These are phyloP conservation scores for Cryptomeria japonica DNA, from an alignment of 75 land plant genomes.

Conservation along the genomic window DNA sequence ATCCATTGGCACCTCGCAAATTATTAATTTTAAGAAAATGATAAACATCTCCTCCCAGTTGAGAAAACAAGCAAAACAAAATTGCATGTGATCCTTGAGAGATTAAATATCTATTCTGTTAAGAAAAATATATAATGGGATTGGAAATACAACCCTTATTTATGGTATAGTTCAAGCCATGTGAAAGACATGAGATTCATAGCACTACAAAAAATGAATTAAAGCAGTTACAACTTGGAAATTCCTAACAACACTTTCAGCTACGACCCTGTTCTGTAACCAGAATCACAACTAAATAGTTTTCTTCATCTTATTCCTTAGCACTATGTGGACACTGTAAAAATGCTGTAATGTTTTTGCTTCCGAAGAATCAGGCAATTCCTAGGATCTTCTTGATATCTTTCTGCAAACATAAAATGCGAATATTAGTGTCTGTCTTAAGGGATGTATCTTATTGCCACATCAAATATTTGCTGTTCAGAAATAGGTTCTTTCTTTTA, in stretches of 20 bases:
- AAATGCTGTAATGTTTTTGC: not conserved
- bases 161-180: not conserved
- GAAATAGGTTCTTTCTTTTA: not conserved
- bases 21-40: not conserved
- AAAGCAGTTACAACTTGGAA: not conserved
- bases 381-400: slow-evolving; percentile 43
- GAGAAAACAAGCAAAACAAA: not conserved
- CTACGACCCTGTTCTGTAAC: not conserved
- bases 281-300: not conserved
- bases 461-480: not conserved
- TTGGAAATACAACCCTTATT: not conserved
- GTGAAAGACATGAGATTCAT: not conserved
- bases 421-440: not conserved
- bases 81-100: not conserved
- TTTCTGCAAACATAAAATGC: slow-evolving; percentile 31
- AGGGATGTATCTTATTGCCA: not conserved
- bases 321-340: not conserved
- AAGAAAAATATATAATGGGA: not conserved
- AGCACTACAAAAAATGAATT: not conserved
- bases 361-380: slow-evolving; percentile 6
- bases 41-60: not conserved
- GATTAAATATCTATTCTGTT: not conserved
- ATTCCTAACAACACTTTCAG: not conserved
- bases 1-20: not conserved
- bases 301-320: not conserved